Percentiles rank a stretch among this genome's conserved stretches.
Evolutionary conservation across 345 rosid species (phyloP).

Genomic region (Kernera saxatilis): DNA sequence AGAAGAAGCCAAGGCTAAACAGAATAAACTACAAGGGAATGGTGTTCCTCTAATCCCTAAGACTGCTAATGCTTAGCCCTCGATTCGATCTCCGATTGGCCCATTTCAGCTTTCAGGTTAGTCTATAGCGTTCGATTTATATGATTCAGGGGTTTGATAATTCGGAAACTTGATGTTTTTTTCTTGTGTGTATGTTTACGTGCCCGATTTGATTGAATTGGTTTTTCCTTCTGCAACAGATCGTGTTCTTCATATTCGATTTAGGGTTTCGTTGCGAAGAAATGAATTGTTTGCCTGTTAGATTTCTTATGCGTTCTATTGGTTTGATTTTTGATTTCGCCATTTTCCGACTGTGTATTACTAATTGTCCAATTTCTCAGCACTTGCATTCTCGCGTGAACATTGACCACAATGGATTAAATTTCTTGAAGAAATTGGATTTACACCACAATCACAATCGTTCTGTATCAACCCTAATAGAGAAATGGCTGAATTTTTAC

Average conservation of each 20-base stretch:
- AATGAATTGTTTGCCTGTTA: not conserved
- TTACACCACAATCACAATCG: not conserved
- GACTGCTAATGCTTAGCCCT: slow-evolving; percentile 67
- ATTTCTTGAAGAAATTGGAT: not conserved
- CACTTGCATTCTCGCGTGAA: not conserved
- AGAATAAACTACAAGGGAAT: slow-evolving; percentile 34
- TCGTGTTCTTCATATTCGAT: not conserved
- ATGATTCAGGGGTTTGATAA: not conserved
- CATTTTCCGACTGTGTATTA: not conserved
- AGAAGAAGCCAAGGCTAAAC: slow-evolving; percentile 59
- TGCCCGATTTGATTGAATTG: slow-evolving; percentile 1
- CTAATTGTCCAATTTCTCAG: not conserved
- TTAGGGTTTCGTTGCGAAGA: slow-evolving; percentile 16
- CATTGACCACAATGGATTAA: not conserved
- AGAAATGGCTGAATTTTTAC: not conserved
- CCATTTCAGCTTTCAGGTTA: slow-evolving; percentile 24
- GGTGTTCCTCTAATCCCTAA: slow-evolving; percentile 72
- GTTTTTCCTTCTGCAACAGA: not conserved
- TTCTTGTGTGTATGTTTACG: not conserved
- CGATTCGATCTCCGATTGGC: slow-evolving; percentile 8
- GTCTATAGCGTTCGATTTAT: not conserved
- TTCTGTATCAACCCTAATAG: not conserved
- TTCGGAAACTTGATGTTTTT: not conserved
- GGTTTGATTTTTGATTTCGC: not conserved
- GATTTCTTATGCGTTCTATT: not conserved